These are phyloP conservation scores for Calocera viscosa DNA, from an alignment of 768 basidiomycete genomes.

Conservation along the genomic window DNA sequence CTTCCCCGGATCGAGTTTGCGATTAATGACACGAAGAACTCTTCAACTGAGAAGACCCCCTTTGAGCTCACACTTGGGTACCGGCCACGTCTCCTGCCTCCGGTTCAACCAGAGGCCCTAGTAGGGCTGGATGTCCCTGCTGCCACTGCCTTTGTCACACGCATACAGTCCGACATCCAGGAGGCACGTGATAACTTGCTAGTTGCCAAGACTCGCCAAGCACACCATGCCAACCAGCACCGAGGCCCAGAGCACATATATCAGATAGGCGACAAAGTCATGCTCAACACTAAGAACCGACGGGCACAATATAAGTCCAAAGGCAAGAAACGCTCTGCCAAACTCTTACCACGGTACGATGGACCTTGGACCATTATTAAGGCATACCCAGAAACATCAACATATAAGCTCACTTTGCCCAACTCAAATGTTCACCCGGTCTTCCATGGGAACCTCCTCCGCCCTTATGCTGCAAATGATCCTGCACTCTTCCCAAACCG, in stretches of 20 bases:
- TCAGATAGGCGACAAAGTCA: slow-evolving; percentile 25
- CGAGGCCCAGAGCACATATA: slow-evolving; percentile 17
- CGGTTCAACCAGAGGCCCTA: slow-evolving; percentile 25
- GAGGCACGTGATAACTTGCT: slow-evolving; percentile 29
- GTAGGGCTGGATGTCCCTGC: slow-evolving; percentile 24
- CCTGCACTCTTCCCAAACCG: slow-evolving; percentile 27
- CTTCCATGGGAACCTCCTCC: slow-evolving; percentile 30
- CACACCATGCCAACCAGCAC: slow-evolving; percentile 22
- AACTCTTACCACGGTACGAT: slow-evolving; percentile 34
- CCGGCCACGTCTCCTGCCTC: slow-evolving; percentile 23
- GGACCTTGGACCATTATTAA: slow-evolving; percentile 25
- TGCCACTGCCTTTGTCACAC: slow-evolving; percentile 22
- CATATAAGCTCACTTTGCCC: slow-evolving; percentile 24
- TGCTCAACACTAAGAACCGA: slow-evolving; percentile 30
- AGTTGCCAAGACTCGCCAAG: slow-evolving; percentile 27
- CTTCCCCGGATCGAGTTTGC: slow-evolving; percentile 31
- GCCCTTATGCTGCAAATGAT: slow-evolving; percentile 28
- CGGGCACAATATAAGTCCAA: slow-evolving; percentile 14
- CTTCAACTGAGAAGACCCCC: slow-evolving; percentile 29
- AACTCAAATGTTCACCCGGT: slow-evolving; percentile 23
- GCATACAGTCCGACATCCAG: slow-evolving; percentile 21
- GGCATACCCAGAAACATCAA: slow-evolving; percentile 15
- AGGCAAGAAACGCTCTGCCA: slow-evolving; percentile 22
- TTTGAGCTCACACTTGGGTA: slow-evolving; percentile 27
- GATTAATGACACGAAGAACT: slow-evolving; percentile 27